A percentile compares a stretch with the other conserved stretches of the same genome.
Conservation (phyloP, 2,329 filamentous ascomycete genomes). For the Fusarium humuli region DNA sequence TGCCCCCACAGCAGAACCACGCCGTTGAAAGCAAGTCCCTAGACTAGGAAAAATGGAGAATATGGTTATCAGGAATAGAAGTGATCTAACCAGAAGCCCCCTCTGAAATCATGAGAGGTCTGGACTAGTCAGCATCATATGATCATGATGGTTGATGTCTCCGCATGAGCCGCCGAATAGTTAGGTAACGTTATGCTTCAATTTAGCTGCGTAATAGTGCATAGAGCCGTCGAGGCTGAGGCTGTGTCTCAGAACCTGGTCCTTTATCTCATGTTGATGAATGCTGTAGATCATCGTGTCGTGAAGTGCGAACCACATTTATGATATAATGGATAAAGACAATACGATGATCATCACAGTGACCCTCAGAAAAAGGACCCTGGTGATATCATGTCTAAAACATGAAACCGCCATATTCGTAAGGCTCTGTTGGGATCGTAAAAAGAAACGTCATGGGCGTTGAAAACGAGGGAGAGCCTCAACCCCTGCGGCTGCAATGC, state of each 20-base stretch:
- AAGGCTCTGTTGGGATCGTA: constrained; percentile 14
- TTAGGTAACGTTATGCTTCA: constrained; percentile 20
- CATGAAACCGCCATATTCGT: constrained; percentile 36
- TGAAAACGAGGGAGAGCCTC: constrained; percentile 13
- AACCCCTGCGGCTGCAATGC: constrained; percentile 32
- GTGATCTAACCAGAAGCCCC: constrained; percentile 3
- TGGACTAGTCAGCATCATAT: constrained; percentile 4
- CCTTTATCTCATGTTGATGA: neutral
- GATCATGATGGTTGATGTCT: constrained; percentile 7
- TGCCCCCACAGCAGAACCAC: constrained; percentile 17
- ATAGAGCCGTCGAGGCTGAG: neutral
- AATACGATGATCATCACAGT: constrained; percentile 19
- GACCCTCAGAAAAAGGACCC: constrained; percentile 10
- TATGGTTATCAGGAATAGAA: constrained; percentile 21
- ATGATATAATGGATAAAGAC: constrained; percentile 33
- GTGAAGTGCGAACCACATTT: constrained; percentile 29
- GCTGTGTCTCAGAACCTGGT: neutral
- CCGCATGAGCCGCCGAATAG: constrained; percentile 5
- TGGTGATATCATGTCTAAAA: constrained; percentile 36
- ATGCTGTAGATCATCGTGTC: neutral
- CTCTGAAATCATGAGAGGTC: constrained; percentile 14
- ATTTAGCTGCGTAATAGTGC: constrained; percentile 8
- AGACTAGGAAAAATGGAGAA: constrained; percentile 8
- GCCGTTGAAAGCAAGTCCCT: constrained; percentile 13
- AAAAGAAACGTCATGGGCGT: constrained; percentile 30